Conservation (phyloP, 371 early-diverging fungal genomes). For the Circinella umbellata region DNA sequence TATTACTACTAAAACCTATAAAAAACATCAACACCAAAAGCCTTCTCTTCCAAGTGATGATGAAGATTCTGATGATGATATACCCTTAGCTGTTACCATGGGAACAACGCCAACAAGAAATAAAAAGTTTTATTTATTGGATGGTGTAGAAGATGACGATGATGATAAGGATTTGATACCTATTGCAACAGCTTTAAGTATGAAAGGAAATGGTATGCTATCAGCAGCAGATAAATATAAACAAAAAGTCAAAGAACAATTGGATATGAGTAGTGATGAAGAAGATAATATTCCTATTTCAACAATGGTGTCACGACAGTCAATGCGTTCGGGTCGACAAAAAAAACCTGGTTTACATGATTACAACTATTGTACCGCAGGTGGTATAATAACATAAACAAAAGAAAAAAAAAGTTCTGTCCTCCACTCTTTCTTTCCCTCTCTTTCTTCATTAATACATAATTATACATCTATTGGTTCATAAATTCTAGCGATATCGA, state of each 20-base stretch:
- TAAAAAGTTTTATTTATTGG: slow-evolving; percentile 18
- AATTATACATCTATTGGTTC: no score
- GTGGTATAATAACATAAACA: not conserved
- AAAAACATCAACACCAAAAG: not conserved
- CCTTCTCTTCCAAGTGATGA: slow-evolving; percentile 8
- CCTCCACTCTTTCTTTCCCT: no score
- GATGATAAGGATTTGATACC: slow-evolving; percentile 43
- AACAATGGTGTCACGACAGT: not conserved
- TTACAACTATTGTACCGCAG: slow-evolving; percentile 7
- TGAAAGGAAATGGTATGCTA: slow-evolving; percentile 12
- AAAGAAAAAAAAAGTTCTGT: no score
- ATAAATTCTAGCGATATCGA: no score
- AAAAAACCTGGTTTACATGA: slow-evolving; percentile 4
- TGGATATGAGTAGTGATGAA: slow-evolving; percentile 15
- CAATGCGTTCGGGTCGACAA: not conserved
- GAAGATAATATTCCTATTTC: slow-evolving; percentile 17
- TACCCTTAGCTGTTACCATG: slow-evolving; percentile 19
- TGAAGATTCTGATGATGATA: slow-evolving; percentile 30
- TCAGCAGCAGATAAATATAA: slow-evolving; percentile 50
- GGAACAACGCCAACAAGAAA: slow-evolving; percentile 5
- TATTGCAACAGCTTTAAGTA: slow-evolving; percentile 25
- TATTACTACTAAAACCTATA: no score
- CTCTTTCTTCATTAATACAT: no score
- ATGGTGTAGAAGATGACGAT: slow-evolving; percentile 33
- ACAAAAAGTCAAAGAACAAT: slow-evolving; percentile 35